A percentile compares a stretch with the other conserved stretches of the same genome.
phyloP scores from a whole-genome alignment of 139 green algal genomes.

The Picochlorum sp. region DNA sequence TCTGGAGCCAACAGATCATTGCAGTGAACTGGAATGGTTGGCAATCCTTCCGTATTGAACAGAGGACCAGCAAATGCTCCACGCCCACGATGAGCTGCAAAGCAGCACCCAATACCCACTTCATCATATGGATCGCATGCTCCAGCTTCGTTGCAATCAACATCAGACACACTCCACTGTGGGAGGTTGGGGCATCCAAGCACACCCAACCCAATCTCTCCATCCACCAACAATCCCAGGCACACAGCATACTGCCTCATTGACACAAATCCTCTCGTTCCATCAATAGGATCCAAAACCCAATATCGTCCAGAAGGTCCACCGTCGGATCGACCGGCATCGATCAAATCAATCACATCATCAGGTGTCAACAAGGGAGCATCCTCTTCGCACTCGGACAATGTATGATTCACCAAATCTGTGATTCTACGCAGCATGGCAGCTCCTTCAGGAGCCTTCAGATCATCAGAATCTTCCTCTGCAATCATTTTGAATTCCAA shows the following conservation, averaged over 20 bases:
- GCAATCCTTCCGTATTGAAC: conserved; percentile 21
- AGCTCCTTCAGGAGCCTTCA: conserved; percentile 44
- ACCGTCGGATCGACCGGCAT: conserved; percentile 59
- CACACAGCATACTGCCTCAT: conserved; percentile 91
- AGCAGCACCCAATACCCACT: conserved; percentile 59
- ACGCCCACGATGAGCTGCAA: conserved; percentile 49
- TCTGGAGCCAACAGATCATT: conserved; percentile 17
- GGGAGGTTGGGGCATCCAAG: conserved; percentile 96
- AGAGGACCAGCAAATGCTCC: conserved; percentile 54
- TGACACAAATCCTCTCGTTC: conserved; percentile 88
- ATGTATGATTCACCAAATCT: conserved; percentile 69
- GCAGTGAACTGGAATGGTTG: conserved; percentile 16
- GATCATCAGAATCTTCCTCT: conserved; percentile 74
- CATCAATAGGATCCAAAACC: conserved; percentile 94
- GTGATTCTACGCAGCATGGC: conserved; percentile 76
- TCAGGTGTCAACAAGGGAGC: conserved; percentile 1
- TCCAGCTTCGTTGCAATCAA: conserved; percentile 40
- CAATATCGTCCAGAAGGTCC: conserved; percentile 68
- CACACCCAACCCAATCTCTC: conserved; percentile 70
- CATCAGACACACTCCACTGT: conserved; percentile 35
- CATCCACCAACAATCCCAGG: conserved; percentile 77
- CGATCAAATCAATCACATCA: conserved; percentile 56
- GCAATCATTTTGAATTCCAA: conserved; percentile 74
- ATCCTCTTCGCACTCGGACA: conserved; percentile 7
- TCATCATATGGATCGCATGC: conserved; percentile 27